Evolutionary conservation across 2,329 filamentous ascomycete species (phyloP), one percentile per base, ranked within the genome.

Genomic region (Aspergillus awamori): DNA sequence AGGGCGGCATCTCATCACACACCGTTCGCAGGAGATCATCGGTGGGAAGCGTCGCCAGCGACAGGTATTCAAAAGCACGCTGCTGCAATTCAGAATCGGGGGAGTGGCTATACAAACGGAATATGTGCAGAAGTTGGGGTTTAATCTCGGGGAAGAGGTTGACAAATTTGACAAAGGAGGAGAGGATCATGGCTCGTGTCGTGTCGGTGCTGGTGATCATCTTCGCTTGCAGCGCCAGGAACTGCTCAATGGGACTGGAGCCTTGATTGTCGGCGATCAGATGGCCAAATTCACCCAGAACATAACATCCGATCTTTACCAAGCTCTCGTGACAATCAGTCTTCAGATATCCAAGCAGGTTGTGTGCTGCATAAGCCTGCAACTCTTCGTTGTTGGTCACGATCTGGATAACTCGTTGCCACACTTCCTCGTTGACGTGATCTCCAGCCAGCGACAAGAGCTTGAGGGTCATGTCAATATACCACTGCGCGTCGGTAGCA

Each of bases 81-180:
- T 99, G 95, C 76, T 99, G 95, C 66, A 99, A 83, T 76, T 99
- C 95, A 0, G 95, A 92, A 75, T 99, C 95, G 28, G 98, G 83
- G 0, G 93, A 96, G 75, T 98, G 93, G 74, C 92, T 97, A 79
- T 97, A 98, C 30, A 93, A 84, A 63, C 90, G 86, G 80, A 99
- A 99, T 7, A 96, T 90, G 68, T 92, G 90, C 49, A 98, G 80
- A 3, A 99, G 86, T 75, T 97, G 94, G 8, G 93, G 92, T 78
- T 97, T 98, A 80, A 99, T 98, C 76, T 99, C 96, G 1, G 95
- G 95, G 76, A 99, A 99, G 55, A 99, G 80, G 77, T 99, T 99
- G 79, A 99, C 92, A 70, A 93, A 99, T 79, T 99, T 99, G 83
- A 98, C 84, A 74, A 97, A 99, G 57, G 90, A 96, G 0, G 94